Evolutionary conservation across 176 grass and related monocot genomes (phyloP).

Genomic region (Phoenix dactylifera): DNA sequence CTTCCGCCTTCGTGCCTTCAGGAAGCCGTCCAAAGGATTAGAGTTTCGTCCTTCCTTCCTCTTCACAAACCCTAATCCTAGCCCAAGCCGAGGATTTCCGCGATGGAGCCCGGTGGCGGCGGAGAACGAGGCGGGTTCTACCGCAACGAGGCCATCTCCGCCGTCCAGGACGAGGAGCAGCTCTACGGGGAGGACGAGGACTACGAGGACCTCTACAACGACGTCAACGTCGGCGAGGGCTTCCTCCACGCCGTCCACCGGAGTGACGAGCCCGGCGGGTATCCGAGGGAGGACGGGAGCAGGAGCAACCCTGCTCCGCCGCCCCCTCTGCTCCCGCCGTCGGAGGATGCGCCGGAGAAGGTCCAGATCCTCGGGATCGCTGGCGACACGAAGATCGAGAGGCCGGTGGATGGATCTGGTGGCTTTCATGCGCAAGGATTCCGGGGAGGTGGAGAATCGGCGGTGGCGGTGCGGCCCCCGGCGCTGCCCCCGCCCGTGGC

Average conservation of each 20-base stretch:
- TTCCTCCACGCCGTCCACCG: slow-evolving; percentile 17
- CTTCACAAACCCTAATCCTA: neutral
- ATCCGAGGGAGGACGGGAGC: slow-evolving; percentile 6
- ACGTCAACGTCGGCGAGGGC: slow-evolving; percentile 12
- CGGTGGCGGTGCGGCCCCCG: slow-evolving; percentile 3
- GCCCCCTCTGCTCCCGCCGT: slow-evolving; percentile 10
- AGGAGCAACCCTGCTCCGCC: slow-evolving; percentile 13
- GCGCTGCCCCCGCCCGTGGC: slow-evolving; percentile 14
- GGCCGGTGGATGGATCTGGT: slow-evolving; percentile 20
- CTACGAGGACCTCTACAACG: slow-evolving; percentile 52
- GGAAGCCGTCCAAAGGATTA: neutral
- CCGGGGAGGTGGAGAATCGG: slow-evolving; percentile 1
- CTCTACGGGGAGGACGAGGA: slow-evolving; percentile 74
- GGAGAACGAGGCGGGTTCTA: slow-evolving; percentile 33
- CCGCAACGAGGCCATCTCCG: slow-evolving; percentile 34
- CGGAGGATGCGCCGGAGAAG: slow-evolving; percentile 25
- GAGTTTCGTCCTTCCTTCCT: neutral
- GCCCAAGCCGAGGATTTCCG: neutral
- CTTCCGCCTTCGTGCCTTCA: too few species aligned
- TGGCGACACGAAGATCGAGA: slow-evolving; percentile 32
- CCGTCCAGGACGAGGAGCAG: slow-evolving; percentile 29
- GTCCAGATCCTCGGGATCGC: slow-evolving; percentile 38
- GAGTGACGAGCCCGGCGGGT: slow-evolving; percentile 3
- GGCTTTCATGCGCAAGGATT: neutral
- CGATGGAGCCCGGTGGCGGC: slow-evolving; percentile 42